Base-by-base conservation (phyloP, 495 filamentous ascomycete genomes). In the Hapsidospora chrysogenum region DNA sequence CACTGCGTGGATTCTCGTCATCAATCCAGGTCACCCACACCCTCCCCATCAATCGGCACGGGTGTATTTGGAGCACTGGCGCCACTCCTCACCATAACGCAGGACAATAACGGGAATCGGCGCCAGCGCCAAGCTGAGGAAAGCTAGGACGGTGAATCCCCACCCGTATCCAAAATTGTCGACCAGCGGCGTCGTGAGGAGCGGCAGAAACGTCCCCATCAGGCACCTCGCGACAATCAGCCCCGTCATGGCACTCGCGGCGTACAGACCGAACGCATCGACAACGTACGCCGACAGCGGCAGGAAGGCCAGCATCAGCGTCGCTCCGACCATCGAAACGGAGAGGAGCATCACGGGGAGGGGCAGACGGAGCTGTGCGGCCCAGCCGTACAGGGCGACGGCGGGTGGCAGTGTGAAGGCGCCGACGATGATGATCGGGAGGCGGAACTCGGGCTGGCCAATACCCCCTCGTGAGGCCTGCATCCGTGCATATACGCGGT, bases 241-340 rank as follows among this genome's bases (percentile, higher is more conserved):
- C 0, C 60, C 61, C 2, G 70, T 73, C 58, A 72, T 57, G 2
- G 69, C 70, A 11, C 61, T 67, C 0, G 70, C 69, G 4, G 64
- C 57, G 42, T 64, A 71, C 9, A 69, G 35, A 0, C 65, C 63
- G 40, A 68, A 75, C 0, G 69, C 66, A 39, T 75, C 70, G 0
- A 72, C 69, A 7, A 75, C 53, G 35, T 72, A 75, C 1, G 66
- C 54, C 42, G 56, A 56, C 17, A 73, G 33, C 0, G 70, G 64
- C 13, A 75, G 47, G 29, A 61, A 46, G 9, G 53, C 55, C 8
- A 70, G 31, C 38, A 68, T 57, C 9, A 64, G 33, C 5, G 51
- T 41, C 33, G 50, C 28, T 13, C 64, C 63, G 0, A 58, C 25
- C 0, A 60, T 8, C n/a, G 36, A 51, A 1, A 66, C 48, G 0